Percentiles rank a stretch among this genome's conserved stretches.
Evolutionary conservation across 1,139 yeast species (phyloP).

Genomic region (Debaryomyces singareniensis): DNA sequence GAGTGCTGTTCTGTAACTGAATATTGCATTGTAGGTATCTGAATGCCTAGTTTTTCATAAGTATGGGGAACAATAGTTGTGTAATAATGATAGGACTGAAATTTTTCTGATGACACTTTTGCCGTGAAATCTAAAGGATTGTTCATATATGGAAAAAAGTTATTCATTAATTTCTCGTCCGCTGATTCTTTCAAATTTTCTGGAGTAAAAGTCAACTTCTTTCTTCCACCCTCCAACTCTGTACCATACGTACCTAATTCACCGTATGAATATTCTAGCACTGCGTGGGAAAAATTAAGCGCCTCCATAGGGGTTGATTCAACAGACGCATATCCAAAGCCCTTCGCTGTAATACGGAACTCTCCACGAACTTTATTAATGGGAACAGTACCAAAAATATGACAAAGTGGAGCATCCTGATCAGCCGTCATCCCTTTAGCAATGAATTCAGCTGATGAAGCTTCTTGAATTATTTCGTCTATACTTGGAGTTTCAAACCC

Average conservation of each 20-base stretch:
- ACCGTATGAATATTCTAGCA: slow-evolving; percentile 87
- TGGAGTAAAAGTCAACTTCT: background rate
- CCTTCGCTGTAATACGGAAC: slow-evolving; percentile 76
- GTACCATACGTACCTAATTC: slow-evolving; percentile 41
- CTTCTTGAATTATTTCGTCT: slow-evolving; percentile 59
- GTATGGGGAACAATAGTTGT: slow-evolving; percentile 81
- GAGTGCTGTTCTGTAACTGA: slow-evolving; percentile 58
- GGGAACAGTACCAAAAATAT: slow-evolving; percentile 79
- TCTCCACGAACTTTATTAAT: slow-evolving; percentile 85
- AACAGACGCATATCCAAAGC: slow-evolving; percentile 51
- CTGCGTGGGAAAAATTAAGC: slow-evolving; percentile 76
- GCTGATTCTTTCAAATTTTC: background rate
- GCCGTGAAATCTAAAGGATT: slow-evolving; percentile 82
- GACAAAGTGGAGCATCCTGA: slow-evolving; percentile 73
- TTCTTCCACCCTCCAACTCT: too few relatives aligned
- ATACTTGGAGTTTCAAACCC: slow-evolving; percentile 57
- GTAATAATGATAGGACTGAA: slow-evolving; percentile 54
- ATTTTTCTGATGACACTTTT: slow-evolving; percentile 40
- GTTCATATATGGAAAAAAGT: slow-evolving; percentile 67
- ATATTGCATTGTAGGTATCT: slow-evolving; percentile 79
- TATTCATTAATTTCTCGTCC: background rate
- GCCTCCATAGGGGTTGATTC: slow-evolving; percentile 40
- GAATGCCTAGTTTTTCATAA: slow-evolving; percentile 65
- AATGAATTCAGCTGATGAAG: slow-evolving; percentile 58
- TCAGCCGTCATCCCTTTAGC: slow-evolving; percentile 31